phyloP scores from a whole-genome alignment of 805 yeast genomes.

The Priceomyces fermenticarens region DNA sequence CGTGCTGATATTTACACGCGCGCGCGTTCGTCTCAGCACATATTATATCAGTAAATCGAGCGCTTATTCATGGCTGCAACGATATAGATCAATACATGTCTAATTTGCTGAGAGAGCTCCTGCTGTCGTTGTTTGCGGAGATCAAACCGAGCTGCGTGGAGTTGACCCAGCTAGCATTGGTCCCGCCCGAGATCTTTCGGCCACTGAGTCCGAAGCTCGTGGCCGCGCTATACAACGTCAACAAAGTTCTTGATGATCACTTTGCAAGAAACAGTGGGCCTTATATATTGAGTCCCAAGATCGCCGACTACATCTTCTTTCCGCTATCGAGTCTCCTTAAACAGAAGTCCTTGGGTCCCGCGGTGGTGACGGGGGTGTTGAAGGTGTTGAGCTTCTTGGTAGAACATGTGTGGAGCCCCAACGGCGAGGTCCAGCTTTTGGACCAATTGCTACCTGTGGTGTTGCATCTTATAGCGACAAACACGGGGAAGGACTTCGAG shows the following conservation, averaged over 20 bases:
- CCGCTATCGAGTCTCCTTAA: constrained; percentile 35
- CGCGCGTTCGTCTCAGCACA: no score
- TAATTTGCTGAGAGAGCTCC: constrained; percentile 8
- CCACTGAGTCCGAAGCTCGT: constrained; percentile 10
- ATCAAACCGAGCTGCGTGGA: constrained; percentile 31
- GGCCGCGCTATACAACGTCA: constrained; percentile 8
- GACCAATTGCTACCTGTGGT: constrained; percentile 37
- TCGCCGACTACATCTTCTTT: constrained; percentile 42
- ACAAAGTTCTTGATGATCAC: constrained; percentile 14
- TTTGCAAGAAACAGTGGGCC: constrained; percentile 3
- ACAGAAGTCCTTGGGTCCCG: constrained; percentile 19
- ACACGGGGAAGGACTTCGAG: constrained; percentile 4
- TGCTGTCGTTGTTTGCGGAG: constrained; percentile 24
- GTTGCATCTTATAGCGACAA: constrained; percentile 19
- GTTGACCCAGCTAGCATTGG: constrained; percentile 21
- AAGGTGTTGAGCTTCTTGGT: constrained; percentile 27
- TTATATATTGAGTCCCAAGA: constrained; percentile 24
- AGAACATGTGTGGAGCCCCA: constrained; percentile 27
- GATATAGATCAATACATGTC: background rate
- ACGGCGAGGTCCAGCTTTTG: constrained; percentile 18
- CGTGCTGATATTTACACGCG: no score
- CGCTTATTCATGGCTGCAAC: no score
- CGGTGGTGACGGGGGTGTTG: constrained; percentile 20
- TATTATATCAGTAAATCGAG: no score
- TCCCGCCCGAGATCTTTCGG: constrained; percentile 8